phyloP scores from a whole-genome alignment of 2,329 filamentous ascomycete species.

The Verticillium tricorpus region DNA sequence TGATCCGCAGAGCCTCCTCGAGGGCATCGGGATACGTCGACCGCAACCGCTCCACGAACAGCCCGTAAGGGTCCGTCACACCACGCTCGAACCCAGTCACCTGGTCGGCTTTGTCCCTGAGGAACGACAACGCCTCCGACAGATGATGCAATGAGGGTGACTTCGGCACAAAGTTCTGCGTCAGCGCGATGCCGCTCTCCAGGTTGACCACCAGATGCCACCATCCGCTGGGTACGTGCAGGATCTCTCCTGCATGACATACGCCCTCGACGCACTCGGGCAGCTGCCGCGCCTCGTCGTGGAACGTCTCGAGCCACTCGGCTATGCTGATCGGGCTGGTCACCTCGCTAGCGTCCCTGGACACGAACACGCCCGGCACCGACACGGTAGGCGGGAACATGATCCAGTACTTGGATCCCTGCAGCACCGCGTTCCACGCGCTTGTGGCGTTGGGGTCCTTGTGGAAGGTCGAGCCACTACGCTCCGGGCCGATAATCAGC shows the following conservation, averaged over 20 bases:
- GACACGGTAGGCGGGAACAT: slow-evolving; percentile 82
- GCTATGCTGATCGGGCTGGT: slow-evolving; percentile 91
- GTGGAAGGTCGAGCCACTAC: slow-evolving; percentile 92
- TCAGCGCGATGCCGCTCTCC: slow-evolving; percentile 79
- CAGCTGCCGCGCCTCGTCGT: slow-evolving; percentile 70
- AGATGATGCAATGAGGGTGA: slow-evolving; percentile 54
- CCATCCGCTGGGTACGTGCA: slow-evolving; percentile 93
- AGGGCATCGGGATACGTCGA: slow-evolving; percentile 63
- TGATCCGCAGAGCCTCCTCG: slow-evolving; percentile 56
- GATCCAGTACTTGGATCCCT: slow-evolving; percentile 95
- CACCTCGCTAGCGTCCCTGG: slow-evolving; percentile 84
- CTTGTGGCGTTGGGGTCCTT: slow-evolving; percentile 72
- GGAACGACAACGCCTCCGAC: slow-evolving; percentile 70
- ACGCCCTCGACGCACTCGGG: slow-evolving; percentile 82
- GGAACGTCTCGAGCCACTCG: slow-evolving; percentile 93
- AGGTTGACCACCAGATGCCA: slow-evolving; percentile 95
- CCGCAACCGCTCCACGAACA: slow-evolving; percentile 68
- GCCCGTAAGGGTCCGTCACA: slow-evolving; percentile 65
- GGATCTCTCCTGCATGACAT: slow-evolving; percentile 76
- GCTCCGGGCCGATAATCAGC: slow-evolving; percentile 84
- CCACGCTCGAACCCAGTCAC: slow-evolving; percentile 78
- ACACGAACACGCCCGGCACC: slow-evolving; percentile 88
- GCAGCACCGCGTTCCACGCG: slow-evolving; percentile 83
- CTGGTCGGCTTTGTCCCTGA: slow-evolving; percentile 77
- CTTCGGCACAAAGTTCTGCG: slow-evolving; percentile 88